A percentile compares a stretch with the other conserved stretches of the same genome.
These are phyloP conservation scores for Vanilla planifolia DNA, from an alignment of 106 monocot species.

Conservation along the genomic window DNA sequence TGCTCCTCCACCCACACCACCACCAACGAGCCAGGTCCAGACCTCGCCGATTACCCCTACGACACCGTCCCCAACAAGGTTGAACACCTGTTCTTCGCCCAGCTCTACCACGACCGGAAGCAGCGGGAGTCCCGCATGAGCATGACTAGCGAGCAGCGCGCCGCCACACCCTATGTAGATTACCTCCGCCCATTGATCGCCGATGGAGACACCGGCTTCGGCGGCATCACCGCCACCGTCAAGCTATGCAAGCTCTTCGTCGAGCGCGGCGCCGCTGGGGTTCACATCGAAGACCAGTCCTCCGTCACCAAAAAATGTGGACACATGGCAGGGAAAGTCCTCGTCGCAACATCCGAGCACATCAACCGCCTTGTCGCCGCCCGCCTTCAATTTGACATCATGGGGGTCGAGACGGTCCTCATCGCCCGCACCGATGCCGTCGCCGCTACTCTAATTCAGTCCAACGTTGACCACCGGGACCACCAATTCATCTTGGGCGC, in stretches of 20 bases:
- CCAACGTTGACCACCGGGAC: slow-evolving; percentile 81
- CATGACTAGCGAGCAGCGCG: slow-evolving; percentile 56
- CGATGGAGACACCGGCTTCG: slow-evolving; percentile 90
- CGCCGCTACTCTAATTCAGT: slow-evolving; percentile 75
- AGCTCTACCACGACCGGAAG: slow-evolving; percentile 89
- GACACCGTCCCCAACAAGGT: slow-evolving; percentile 98
- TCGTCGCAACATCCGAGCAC: slow-evolving; percentile 69
- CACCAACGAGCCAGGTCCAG: slow-evolving; percentile 93
- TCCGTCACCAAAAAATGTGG: slow-evolving; percentile 95
- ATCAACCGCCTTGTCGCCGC: slow-evolving; percentile 85
- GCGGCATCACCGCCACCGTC: slow-evolving; percentile 82
- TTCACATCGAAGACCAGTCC: slow-evolving; percentile 91
- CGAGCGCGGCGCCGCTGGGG: slow-evolving; percentile 90
- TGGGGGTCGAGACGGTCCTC: slow-evolving; percentile 83
- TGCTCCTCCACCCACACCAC: slow-evolving; percentile 93
- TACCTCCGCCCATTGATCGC: slow-evolving; percentile 85
- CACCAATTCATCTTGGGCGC: slow-evolving; percentile 91
- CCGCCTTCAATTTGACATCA: slow-evolving; percentile 82
- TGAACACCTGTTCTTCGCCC: slow-evolving; percentile 88
- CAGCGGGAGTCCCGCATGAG: slow-evolving; percentile 73
- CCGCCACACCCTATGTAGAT: slow-evolving; percentile 62
- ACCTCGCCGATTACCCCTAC: slow-evolving; percentile 95
- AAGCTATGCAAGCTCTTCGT: slow-evolving; percentile 98
- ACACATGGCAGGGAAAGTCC: slow-evolving; percentile 95
- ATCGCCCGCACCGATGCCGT: slow-evolving; percentile 86